Conservation (phyloP, 371 early-diverging fungal species). For the Apophysomyces elegans region DNA sequence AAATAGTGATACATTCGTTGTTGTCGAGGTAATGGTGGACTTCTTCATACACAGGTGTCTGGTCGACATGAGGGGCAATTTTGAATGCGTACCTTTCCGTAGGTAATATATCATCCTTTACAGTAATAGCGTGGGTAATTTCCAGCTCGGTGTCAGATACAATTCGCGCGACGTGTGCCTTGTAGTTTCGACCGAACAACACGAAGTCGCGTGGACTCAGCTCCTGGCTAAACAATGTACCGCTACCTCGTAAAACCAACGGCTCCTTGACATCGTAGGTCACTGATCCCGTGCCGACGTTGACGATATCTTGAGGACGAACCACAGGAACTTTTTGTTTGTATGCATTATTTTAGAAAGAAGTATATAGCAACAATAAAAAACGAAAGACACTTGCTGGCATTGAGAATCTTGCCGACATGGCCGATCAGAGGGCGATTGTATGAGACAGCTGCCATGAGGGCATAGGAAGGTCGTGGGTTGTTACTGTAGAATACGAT, state of each 20-base stretch:
- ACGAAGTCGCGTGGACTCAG: constrained; percentile 67
- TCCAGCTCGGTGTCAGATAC: constrained; percentile 81
- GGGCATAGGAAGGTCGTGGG: constrained; percentile 78
- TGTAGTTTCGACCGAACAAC: constrained; percentile 65
- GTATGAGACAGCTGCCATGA: constrained; percentile 88
- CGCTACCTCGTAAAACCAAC: constrained; percentile 65
- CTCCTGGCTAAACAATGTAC: constrained; percentile 74
- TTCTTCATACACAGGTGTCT: constrained; percentile 79
- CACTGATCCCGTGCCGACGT: constrained; percentile 74
- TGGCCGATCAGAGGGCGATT: constrained; percentile 80
- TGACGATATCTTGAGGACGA: constrained; percentile 89
- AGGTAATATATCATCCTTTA: neutral
- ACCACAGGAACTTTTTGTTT: constrained; percentile 83
- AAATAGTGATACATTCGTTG: constrained; percentile 91
- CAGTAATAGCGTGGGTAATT: constrained; percentile 43
- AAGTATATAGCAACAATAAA: neutral
- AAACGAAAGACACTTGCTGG: constrained; percentile 53
- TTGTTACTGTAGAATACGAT: constrained; percentile 77
- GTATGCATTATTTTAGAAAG: neutral
- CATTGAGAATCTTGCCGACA: constrained; percentile 74
- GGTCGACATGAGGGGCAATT: constrained; percentile 87
- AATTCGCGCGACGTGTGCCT: constrained; percentile 73
- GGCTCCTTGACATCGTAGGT: constrained; percentile 66
- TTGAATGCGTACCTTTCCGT: constrained; percentile 49
- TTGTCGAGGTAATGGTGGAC: constrained; percentile 79